These are phyloP conservation scores for Hawksworthiomyces lignivorus DNA, from an alignment of 2,329 filamentous ascomycete genomes.

Conservation along the genomic window DNA sequence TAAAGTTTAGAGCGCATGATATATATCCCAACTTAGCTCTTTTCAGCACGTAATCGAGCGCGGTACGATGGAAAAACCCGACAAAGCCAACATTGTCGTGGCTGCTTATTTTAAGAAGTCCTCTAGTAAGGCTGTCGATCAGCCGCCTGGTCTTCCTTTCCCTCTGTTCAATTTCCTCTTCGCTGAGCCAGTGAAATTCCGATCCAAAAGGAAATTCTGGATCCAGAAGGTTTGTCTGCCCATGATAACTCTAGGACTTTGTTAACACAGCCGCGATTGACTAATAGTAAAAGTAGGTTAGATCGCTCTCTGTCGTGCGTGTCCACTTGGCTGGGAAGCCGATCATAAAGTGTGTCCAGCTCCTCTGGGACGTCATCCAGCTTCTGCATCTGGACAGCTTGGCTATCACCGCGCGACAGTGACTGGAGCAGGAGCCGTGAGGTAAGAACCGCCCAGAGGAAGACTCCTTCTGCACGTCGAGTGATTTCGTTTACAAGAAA, in stretches of 20 bases:
- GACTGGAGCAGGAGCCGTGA: neutral
- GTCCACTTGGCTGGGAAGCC: neutral
- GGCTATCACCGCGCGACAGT: neutral
- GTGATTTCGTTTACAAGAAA: neutral
- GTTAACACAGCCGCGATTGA: neutral
- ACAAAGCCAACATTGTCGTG: neutral
- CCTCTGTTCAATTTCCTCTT: too few species aligned
- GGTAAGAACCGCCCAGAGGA: neutral
- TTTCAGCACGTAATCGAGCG: neutral
- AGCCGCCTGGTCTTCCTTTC: neutral
- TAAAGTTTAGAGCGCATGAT: too few species aligned
- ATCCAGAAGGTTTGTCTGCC: neutral
- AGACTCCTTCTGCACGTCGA: neutral
- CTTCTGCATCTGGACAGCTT: neutral
- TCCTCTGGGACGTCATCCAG: neutral
- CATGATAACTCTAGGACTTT: neutral
- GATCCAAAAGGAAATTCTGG: neutral
- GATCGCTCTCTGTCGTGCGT: neutral
- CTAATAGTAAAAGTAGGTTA: neutral
- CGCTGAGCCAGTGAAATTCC: too few species aligned
- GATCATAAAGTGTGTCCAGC: neutral
- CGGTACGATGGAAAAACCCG: slow-evolving; percentile 2
- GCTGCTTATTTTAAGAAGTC: neutral
- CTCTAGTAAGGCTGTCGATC: neutral
- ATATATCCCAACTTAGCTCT: too few species aligned